Base-by-base conservation (phyloP, 129 eudicot species). In the Flaveria trinervia region DNA sequence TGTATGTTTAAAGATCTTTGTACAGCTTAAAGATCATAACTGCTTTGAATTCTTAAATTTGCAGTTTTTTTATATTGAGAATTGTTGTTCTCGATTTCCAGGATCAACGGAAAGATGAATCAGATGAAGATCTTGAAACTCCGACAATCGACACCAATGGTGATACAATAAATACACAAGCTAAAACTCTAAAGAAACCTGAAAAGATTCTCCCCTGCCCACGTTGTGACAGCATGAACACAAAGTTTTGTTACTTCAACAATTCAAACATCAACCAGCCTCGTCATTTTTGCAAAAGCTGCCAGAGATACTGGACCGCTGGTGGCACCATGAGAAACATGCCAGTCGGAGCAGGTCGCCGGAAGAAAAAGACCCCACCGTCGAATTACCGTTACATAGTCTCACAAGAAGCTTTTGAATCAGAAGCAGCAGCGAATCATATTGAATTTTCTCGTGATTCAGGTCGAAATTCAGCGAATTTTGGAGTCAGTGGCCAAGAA, bases 281-380 rank as follows among this genome's bases (percentile, higher is more conserved):
- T 11, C 90, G 98, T n/a, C 91, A 93, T 76, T 93, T 90, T 73
- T 93, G 98, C 84, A 93, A 88, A 86, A 85, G 87, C 77, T 93
- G 98, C 71, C 98, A 93, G 79, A 90, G 98, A 71, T 93, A 93
- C 70, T 93, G 98, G 98, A 93, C 98, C 0, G 89, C 91, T 2
- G 98, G 98, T 3, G 98, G 98, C 23, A 90, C 96, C 49, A 93
- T 93, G 97, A 86, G 98, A 84, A 88, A 83, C 69, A 89, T 93
- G 57, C 97, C 97, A 7, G 96, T 93, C 4, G 98, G 97, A 28
- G 90, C 98, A 41, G 98, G 98, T 26, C 86, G 98, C 17, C 88
- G 98, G 25, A 93, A 93, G 83, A 90, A 84, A 78, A 93, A 90
- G 86, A 85, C 77, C n/a, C 65, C 89, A 2, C 39, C 91, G 5